Evolutionary conservation across 1,284 basidiomycete species (phyloP).

Genomic region (Rhodotorula sp.): DNA sequence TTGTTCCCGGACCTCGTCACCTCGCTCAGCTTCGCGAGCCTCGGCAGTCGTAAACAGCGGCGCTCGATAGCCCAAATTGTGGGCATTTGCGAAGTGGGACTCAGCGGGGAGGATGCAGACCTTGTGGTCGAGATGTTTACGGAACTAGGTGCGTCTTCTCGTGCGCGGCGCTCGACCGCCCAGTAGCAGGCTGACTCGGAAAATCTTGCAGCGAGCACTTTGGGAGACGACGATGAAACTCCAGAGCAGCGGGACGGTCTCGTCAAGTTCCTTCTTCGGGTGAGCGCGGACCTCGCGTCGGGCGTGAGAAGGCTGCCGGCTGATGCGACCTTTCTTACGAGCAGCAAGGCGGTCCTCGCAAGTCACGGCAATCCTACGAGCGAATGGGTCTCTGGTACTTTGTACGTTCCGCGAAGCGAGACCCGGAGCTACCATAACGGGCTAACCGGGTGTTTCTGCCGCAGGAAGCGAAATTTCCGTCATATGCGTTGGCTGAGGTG

Average conservation of each 20-base stretch:
- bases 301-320: too few relatives aligned
- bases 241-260: neutral
- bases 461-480: conserved; percentile 1
- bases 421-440: neutral
- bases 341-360: conserved; percentile 8
- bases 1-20: conserved; percentile 19
- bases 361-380: neutral
- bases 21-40: neutral
- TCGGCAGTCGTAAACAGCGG: neutral
- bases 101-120: neutral
- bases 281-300: neutral
- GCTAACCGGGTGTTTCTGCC: neutral
- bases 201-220: neutral
- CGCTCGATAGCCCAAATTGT: neutral
- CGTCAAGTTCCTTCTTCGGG: conserved; percentile 7
- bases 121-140: conserved; percentile 10
- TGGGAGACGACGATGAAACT: neutral
- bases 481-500: neutral
- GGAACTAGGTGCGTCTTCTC: conserved; percentile 4
- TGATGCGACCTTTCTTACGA: neutral
- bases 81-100: neutral
- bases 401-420: neutral
- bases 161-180: too few relatives aligned
- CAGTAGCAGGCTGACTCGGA: neutral
- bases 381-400: conserved; percentile 4